Conservation (phyloP, 2,329 filamentous ascomycete genomes). For the Hypoxylon sp. region DNA sequence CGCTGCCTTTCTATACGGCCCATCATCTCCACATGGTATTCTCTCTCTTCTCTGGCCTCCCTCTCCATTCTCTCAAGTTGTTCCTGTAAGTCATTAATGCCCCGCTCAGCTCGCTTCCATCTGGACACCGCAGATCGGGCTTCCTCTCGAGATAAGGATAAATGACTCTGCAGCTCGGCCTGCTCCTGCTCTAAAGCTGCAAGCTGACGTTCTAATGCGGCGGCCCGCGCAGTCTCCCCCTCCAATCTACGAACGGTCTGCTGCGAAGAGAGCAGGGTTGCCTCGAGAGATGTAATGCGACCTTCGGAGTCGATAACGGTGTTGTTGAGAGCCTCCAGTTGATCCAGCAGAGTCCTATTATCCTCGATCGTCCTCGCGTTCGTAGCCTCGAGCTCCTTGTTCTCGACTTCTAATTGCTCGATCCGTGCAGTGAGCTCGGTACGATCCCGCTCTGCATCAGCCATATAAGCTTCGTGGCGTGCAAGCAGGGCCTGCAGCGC, state of each 20-base stretch:
- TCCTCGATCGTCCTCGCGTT: constrained; percentile 87
- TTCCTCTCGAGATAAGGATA: constrained; percentile 79
- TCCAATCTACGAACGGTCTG: constrained; percentile 82
- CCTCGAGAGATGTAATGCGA: constrained; percentile 82
- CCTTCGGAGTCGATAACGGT: constrained; percentile 85
- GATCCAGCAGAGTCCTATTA: constrained; percentile 84
- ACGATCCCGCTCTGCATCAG: constrained; percentile 89
- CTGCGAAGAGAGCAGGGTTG: constrained; percentile 82
- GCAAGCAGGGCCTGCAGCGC: constrained; percentile 87
- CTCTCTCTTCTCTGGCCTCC: constrained; percentile 83
- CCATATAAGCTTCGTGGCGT: constrained; percentile 95
- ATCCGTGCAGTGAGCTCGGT: constrained; percentile 79
- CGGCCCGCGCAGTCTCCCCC: constrained; percentile 79
- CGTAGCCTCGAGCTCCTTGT: constrained; percentile 79
- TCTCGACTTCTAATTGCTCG: constrained; percentile 80
- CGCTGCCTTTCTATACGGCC: constrained; percentile 87
- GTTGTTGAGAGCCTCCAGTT: constrained; percentile 87
- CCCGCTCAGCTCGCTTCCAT: constrained; percentile 88
- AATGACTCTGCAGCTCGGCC: constrained; percentile 75
- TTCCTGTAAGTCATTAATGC: constrained; percentile 83
- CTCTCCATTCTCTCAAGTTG: constrained; percentile 91
- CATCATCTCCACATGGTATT: constrained; percentile 85
- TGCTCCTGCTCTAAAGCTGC: constrained; percentile 86
- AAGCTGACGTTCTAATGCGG: constrained; percentile 85
- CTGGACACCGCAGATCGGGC: constrained; percentile 83